Conservation (phyloP, 768 basidiomycete species). For the Calocera viscosa region DNA sequence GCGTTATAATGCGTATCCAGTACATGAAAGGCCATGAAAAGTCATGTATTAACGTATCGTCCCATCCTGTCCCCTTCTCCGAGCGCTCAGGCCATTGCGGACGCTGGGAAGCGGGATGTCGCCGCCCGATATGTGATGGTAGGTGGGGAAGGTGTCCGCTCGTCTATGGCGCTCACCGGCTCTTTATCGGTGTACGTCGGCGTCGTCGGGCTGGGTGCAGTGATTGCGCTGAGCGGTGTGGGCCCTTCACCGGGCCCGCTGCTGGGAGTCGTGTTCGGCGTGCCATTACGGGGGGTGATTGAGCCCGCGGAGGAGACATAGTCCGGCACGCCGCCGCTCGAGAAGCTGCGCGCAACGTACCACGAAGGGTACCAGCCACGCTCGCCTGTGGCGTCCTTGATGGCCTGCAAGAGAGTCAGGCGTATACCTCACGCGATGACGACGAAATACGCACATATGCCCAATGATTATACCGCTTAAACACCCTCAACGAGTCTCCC, state of each 20-base stretch:
- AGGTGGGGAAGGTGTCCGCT: background rate
- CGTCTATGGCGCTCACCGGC: background rate
- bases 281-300: background rate
- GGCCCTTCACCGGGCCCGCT: background rate
- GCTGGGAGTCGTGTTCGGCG: background rate
- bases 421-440: constrained; percentile 10
- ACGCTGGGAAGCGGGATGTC: background rate
- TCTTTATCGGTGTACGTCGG: background rate
- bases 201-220: background rate
- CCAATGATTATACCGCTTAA: constrained; percentile 98
- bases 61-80: background rate
- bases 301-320: background rate
- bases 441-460: constrained; percentile 51
- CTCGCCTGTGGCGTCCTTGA: constrained; percentile 85
- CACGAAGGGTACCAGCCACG: constrained; percentile 80
- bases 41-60: background rate
- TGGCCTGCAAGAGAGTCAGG: constrained; percentile 42
- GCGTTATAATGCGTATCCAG: background rate
- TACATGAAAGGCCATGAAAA: background rate
- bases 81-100: background rate
- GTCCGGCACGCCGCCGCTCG: background rate
- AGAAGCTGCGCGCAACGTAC: constrained; percentile 5
- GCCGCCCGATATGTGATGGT: background rate
- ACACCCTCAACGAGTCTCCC: constrained; percentile 79
- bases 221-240: background rate